Percentiles rank a stretch among this genome's conserved stretches.
Conservation (phyloP, 768 basidiomycete genomes). For the Hygrophoropsis aurantiaca region DNA sequence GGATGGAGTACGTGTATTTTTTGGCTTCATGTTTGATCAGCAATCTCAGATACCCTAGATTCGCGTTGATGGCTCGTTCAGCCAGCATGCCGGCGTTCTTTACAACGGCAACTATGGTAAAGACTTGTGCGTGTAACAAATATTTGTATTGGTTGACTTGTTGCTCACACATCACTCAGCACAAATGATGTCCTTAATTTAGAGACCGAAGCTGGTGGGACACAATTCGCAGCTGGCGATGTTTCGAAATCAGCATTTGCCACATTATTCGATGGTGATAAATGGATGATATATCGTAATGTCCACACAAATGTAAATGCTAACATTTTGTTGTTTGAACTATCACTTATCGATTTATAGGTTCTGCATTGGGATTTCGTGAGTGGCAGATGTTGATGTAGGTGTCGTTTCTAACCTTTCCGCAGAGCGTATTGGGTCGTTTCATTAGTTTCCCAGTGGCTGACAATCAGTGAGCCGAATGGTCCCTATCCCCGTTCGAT, state of each 20-base stretch:
- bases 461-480: conserved; percentile 39
- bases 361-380: conserved; percentile 72
- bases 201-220: conserved; percentile 61
- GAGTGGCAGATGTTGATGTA: conserved; percentile 22
- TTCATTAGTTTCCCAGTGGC: conserved; percentile 67
- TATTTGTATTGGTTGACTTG: neutral
- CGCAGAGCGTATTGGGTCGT: conserved; percentile 60
- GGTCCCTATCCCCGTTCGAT: neutral
- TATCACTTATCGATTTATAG: neutral
- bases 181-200: conserved; percentile 61
- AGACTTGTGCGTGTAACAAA: conserved; percentile 35
- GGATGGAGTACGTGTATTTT: conserved; percentile 54
- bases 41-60: conserved; percentile 4
- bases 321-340: neutral
- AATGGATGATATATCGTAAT: conserved; percentile 74
- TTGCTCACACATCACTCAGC: conserved; percentile 28
- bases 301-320: conserved; percentile 42
- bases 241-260: conserved; percentile 49
- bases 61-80: conserved; percentile 25
- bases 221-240: conserved; percentile 49
- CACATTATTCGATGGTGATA: conserved; percentile 54
- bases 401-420: conserved; percentile 3
- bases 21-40: no score
- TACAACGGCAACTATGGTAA: conserved; percentile 75
- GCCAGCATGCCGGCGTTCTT: conserved; percentile 59